A percentile compares a stretch with the other conserved stretches of the same genome.
Evolutionary conservation across 306 rosid species (phyloP).

Genomic region (Cucumis cinereus): DNA sequence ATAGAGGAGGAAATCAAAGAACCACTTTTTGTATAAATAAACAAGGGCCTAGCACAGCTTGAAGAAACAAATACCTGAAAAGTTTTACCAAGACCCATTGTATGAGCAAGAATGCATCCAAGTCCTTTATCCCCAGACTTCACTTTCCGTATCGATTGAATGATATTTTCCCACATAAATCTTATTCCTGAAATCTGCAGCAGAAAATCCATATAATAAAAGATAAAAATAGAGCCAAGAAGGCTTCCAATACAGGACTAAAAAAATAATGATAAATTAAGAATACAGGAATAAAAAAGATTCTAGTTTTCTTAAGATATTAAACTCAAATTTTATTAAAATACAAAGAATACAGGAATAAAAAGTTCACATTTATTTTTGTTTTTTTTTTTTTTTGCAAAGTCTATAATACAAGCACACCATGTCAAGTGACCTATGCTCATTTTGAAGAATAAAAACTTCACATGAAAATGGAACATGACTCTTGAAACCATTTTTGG

Average conservation of each 20-base stretch:
- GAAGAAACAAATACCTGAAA: slow-evolving; percentile 53
- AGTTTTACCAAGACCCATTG: slow-evolving; percentile 99
- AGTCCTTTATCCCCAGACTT: slow-evolving; percentile 93
- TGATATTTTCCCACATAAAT: slow-evolving; percentile 97
- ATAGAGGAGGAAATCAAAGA: neutral
- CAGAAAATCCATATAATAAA: slow-evolving; percentile 4
- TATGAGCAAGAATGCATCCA: slow-evolving; percentile 98
- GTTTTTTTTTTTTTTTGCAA: no score
- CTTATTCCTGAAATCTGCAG: slow-evolving; percentile 77
- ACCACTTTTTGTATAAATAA: neutral
- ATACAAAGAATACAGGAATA: no score
- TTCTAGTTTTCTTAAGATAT: no score
- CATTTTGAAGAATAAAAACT: neutral
- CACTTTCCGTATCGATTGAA: slow-evolving; percentile 81
- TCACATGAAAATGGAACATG: neutral
- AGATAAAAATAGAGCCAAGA: neutral
- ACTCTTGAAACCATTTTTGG: neutral
- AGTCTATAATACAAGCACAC: no score
- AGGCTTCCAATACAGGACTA: neutral
- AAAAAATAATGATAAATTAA: no score
- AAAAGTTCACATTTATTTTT: no score
- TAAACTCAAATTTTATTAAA: no score
- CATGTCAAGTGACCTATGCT: no score
- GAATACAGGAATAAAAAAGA: no score
- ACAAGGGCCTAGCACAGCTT: neutral